Evolutionary conservation across 148 eudicot species (phyloP), one percentile per base, ranked within the genome.

Genomic region (Vaccinium darrowii): DNA sequence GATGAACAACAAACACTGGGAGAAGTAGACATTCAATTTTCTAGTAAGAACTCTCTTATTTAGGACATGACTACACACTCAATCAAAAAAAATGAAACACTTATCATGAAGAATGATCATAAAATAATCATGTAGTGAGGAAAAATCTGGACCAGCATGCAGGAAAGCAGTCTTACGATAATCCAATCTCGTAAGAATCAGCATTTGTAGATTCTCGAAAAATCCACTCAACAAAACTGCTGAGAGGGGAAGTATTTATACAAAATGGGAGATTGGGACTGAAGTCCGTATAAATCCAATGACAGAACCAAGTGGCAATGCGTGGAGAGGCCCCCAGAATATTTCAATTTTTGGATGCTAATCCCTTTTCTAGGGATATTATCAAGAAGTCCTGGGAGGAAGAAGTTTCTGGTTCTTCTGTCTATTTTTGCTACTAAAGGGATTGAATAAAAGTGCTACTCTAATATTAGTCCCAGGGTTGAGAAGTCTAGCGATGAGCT

Each of bases 161-260:
- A 33, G 79, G 67, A 53, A 73, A 39, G 67, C 56, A 82, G 39
- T 33, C 84, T 82, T 73, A 82, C 23, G 5, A 33, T 52, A 27
- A 51, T 69, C 58, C 18, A 51, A 15, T 25, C 76, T 67, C 5
- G 7, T 74, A 65, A 65, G 76, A 81, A 63, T 63, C 23, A 67
- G 74, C 74, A 50, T 81, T 15, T 50, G 76, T 39, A 65, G 43
- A 65, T 50, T 52, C 51, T 71, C 7, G 30, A 36, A 65, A 52
- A 39, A 27, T 30, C 62, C 23, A 0, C 78, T 82, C 65, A 71
- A 50, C 4, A 25, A 19, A 71, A 33, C 84, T 72, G 79, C 49
- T 33, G 53, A 82, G 67, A 54, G 54, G 33, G 52, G 3, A 72
- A 18, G 47, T 53, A 4, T 19, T 33, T 19, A 23, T 27, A 67